Evolutionary conservation across 2,329 filamentous ascomycete species (phyloP), one percentile per base, ranked within the genome.

Genomic region (Bipolaris zeicola): DNA sequence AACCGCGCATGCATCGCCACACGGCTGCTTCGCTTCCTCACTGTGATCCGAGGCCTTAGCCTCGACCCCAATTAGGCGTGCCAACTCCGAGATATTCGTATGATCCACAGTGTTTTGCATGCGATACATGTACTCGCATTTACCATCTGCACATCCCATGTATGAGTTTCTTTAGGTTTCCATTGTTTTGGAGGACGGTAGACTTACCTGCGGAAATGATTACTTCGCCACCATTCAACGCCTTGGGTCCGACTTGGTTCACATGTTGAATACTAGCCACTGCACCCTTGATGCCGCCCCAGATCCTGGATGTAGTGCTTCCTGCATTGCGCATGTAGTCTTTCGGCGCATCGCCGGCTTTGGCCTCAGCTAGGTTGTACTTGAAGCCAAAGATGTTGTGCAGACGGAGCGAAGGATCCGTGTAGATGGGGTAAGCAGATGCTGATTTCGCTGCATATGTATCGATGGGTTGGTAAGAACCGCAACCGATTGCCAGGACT

Each of bases 101-200:
- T 69, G 67, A 38, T 69, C 67, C 2, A 68, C 66, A 1, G 65
- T 68, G 20, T 66, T 69, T 41, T 69, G 67, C 67, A 69, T 69
- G 11, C 67, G 60, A 38, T 67, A 61, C 6, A 68, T 65, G 13
- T 63, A 68, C 41, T 69, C 64, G 50, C 64, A 67, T 10, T 56
- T 42, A 1, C 64, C 64, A 48, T 66, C 67, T 67, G 38, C 2
- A n/a, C 6, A 8, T 10, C 1, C 13, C 6, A 8, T 14, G 1
- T 2, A n/a, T 58, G n/a, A 60, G 45, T 37, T 49, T n/a, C 16
- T 14, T 16, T 3, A 10, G 11, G 2, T 44, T 28, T 3, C 28
- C 18, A 34, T 1, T 11, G 3, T 7, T 1, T 1, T 7, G 0
- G 2, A 10, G 16, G 5, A 5, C 5, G 1, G 20, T 20, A 5